Conservation (phyloP, 2,329 filamentous ascomycete genomes). For the Aspergillus tanneri region DNA sequence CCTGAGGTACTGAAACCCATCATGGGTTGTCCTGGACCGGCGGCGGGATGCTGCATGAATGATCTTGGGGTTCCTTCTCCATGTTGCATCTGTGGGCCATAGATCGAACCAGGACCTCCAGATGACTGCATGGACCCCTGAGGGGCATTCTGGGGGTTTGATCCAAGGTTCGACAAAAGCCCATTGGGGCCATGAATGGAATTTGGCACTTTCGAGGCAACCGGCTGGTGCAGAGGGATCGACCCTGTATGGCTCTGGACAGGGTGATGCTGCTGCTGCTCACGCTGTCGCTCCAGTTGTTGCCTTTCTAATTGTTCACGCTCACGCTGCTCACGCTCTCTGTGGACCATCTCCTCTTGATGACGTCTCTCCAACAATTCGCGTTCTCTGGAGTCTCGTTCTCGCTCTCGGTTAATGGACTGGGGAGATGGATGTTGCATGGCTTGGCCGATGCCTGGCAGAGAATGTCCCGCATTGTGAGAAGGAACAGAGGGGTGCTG, state of each 20-base stretch:
- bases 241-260: conserved; percentile 87
- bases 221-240: conserved; percentile 90
- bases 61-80: conserved; percentile 54
- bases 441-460: conserved; percentile 43
- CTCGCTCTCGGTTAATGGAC: conserved; percentile 44
- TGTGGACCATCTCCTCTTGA: conserved; percentile 58
- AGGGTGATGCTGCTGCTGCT: conserved; percentile 65
- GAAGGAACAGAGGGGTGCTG: conserved; percentile 41
- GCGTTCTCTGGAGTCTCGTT: conserved; percentile 57
- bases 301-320: conserved; percentile 57
- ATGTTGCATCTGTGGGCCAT: conserved; percentile 66
- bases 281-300: conserved; percentile 54
- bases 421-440: conserved; percentile 46
- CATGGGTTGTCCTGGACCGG: conserved; percentile 54
- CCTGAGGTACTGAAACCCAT: conserved; percentile 48
- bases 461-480: conserved; percentile 38
- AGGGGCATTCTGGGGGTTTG: conserved; percentile 55
- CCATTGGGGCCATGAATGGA: conserved; percentile 92
- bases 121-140: conserved; percentile 58
- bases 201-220: conserved; percentile 74
- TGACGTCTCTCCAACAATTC: conserved; percentile 50
- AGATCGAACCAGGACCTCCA: conserved; percentile 62
- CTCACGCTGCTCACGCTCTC: conserved; percentile 55
- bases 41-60: conserved; percentile 62
- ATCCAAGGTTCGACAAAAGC: conserved; percentile 71